Evolutionary conservation across 2,329 filamentous ascomycete genomes (phyloP).

Genomic region (Exophiala spinifera): DNA sequence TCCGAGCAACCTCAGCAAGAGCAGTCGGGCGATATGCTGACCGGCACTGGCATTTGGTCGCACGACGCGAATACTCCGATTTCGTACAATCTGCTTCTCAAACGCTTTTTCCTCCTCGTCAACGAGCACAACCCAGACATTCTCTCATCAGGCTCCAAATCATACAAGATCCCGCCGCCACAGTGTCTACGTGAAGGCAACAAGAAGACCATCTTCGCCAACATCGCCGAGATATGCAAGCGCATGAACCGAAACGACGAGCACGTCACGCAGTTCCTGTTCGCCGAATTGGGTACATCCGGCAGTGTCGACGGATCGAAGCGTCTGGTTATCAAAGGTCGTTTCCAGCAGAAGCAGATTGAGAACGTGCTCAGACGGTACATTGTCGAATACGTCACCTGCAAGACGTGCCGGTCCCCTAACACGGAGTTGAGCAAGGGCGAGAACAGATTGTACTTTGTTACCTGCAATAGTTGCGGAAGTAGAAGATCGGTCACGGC

Average conservation of each 20-base stretch:
- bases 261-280: slow-evolving; percentile 94
- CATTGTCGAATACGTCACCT: slow-evolving; percentile 85
- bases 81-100: slow-evolving; percentile 79
- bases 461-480: slow-evolving; percentile 88
- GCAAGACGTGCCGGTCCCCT: slow-evolving; percentile 94
- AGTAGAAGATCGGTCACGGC: slow-evolving; percentile 85
- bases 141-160: slow-evolving; percentile 80
- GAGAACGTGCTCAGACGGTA: slow-evolving; percentile 96
- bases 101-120: slow-evolving; percentile 90
- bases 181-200: slow-evolving; percentile 99
- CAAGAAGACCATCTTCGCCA: slow-evolving; percentile 99
- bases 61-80: slow-evolving; percentile 77
- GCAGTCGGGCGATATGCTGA: slow-evolving; percentile 71
- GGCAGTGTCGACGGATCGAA: slow-evolving; percentile 91
- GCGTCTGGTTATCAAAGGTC: slow-evolving; percentile 96
- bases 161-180: slow-evolving; percentile 98
- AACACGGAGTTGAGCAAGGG: slow-evolving; percentile 97
- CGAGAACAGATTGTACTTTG: slow-evolving; percentile 98
- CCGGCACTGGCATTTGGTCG: slow-evolving; percentile 85
- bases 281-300: slow-evolving; percentile 95
- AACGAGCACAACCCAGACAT: slow-evolving; percentile 97
- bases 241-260: slow-evolving; percentile 99
- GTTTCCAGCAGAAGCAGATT: slow-evolving; percentile 99
- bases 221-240: slow-evolving; percentile 98
- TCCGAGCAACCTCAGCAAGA: slow-evolving; percentile 4